Base-by-base conservation (phyloP, 2,329 filamentous ascomycete genomes). In the Scedosporium apiospermum region DNA sequence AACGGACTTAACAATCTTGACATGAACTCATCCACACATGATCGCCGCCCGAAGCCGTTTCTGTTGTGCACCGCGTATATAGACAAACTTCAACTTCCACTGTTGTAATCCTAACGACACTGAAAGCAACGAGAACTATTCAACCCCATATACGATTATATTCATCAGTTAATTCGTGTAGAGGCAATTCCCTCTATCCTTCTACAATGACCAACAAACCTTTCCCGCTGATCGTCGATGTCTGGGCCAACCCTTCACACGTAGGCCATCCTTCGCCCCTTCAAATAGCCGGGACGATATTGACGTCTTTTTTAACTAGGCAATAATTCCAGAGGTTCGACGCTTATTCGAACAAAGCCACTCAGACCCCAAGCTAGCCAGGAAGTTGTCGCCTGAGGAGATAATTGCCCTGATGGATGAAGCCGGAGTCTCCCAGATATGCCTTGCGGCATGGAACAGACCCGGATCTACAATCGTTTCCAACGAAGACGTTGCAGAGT, bases 301-400 rank as follows among this genome's bases (percentile, higher is more conserved):
- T 49, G 6, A 49, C 18, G 3, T 7, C 14, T 46, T n/a, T 16
- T n/a, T 49, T 10, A 9, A 38, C 6, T 41, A 64, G 55, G 26
- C 44, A 9, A 18, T 53, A 58, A 61, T 65, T 23, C 64, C 61
- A 38, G 64, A 65, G 27, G 57, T 60, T 1, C 23, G 41, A 30
- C 62, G 63, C 6, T 42, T 65, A 4, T 64, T 65, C 23, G 64
- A 42, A 10, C 63, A 63, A 26, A 65, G 63, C 53, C 64, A 64
- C 58, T 38, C 64, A 2, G 63, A 65, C 30, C 58, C 58, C 14
- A 55, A 44, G n/a, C 41, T 63, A 1, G 57, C 44, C n/a, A 38
- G 60, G 23, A 62, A 60, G 41, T 34, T 23, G 3, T 42, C 61
- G 4, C 64, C 64, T 6, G 46, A 59, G 23, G 64, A 65, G 18